A percentile compares a stretch with the other conserved stretches of the same genome.
phyloP scores from a whole-genome alignment of 352 stramenopile genomes.

The Saprolegnia parasitica region DNA sequence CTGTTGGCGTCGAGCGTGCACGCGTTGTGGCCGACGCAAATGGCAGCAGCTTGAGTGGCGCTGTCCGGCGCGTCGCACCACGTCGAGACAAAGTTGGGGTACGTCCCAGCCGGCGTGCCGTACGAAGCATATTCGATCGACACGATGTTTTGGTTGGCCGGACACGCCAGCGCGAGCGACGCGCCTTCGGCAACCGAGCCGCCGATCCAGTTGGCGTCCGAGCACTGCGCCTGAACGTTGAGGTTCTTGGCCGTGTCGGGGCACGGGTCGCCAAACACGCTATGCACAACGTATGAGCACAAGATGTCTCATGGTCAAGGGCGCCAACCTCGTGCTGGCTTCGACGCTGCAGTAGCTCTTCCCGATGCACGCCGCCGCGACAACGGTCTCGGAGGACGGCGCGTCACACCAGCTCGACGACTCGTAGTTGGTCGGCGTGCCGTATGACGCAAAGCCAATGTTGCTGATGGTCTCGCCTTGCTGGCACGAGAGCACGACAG shows the following conservation, averaged over 20 bases:
- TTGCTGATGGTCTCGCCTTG: neutral
- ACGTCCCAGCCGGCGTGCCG: neutral
- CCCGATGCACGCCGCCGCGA: neutral
- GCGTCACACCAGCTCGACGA: constrained; percentile 8
- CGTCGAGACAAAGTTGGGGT: neutral
- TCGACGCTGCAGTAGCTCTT: neutral
- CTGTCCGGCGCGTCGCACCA: neutral
- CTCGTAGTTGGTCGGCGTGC: constrained; percentile 3
- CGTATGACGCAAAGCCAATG: constrained; percentile 4
- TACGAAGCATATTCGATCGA: neutral
- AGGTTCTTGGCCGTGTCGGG: neutral
- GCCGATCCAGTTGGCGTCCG: neutral
- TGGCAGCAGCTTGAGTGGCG: neutral
- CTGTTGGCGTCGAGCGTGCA: neutral
- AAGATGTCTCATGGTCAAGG: too few relatives aligned
- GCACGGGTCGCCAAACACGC: neutral
- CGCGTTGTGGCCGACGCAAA: neutral
- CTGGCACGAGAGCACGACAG: neutral
- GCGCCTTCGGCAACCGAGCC: neutral
- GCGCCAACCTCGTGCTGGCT: neutral
- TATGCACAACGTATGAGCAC: neutral
- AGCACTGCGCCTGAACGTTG: neutral
- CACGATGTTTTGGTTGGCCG: neutral
- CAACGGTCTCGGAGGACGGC: neutral
- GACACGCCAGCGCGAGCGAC: neutral